Percentiles rank a stretch among this genome's conserved stretches.
phyloP scores from a whole-genome alignment of 306 rosid species.

The Hylodesmum podocarpum region DNA sequence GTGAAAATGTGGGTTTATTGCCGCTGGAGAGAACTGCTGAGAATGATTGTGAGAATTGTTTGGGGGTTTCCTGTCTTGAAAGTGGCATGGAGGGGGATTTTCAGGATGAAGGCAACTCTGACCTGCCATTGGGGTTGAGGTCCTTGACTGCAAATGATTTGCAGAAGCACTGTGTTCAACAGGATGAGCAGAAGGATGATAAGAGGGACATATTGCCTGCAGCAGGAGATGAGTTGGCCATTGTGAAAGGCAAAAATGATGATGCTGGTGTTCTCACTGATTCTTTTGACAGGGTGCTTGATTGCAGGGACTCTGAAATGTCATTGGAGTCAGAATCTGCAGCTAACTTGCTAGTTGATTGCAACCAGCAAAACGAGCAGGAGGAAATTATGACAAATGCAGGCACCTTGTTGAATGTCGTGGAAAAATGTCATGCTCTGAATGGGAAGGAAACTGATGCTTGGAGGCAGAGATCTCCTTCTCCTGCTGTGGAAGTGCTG shows the following conservation, averaged over 20 bases:
- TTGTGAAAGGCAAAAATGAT: constrained; percentile 25
- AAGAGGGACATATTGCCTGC: constrained; percentile 20
- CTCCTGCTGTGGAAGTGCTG: constrained; percentile 39
- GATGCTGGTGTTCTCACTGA: constrained; percentile 27
- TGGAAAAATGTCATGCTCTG: constrained; percentile 37
- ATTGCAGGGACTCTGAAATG: constrained; percentile 37
- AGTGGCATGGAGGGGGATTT: constrained; percentile 32
- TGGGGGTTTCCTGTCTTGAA: constrained; percentile 26
- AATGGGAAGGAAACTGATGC: constrained; percentile 41
- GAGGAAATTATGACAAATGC: constrained; percentile 40
- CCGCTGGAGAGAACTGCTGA: constrained; percentile 23
- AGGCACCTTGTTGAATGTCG: constrained; percentile 36
- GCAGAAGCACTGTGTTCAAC: constrained; percentile 34
- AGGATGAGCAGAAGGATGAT: constrained; percentile 43
- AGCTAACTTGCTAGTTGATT: constrained; percentile 34
- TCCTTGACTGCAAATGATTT: constrained; percentile 23
- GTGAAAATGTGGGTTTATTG: constrained; percentile 36
- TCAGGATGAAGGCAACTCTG: constrained; percentile 35
- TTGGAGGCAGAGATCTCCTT: constrained; percentile 38
- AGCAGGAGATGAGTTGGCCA: constrained; percentile 27
- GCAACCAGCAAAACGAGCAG: constrained; percentile 42
- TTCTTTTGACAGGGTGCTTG: constrained; percentile 33
- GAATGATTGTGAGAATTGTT: constrained; percentile 31
- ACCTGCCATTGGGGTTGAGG: constrained; percentile 29
- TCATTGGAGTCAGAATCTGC: constrained; percentile 33